Evolutionary conservation across 805 yeast species (phyloP).

Genomic region (Yamadazyma olivae): DNA sequence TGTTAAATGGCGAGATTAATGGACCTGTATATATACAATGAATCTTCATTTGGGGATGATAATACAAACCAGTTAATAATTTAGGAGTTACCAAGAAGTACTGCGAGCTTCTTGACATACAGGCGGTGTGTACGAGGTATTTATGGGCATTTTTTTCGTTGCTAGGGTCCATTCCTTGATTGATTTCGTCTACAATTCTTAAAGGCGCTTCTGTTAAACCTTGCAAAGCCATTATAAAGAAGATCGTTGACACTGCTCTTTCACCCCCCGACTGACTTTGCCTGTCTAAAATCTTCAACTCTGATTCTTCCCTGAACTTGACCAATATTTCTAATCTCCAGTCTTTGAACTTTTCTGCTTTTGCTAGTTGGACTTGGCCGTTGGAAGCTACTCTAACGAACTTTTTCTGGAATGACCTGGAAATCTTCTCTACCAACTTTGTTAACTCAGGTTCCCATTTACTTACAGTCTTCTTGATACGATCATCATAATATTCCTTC

Average conservation of each 20-base stretch:
- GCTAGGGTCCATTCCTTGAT: conserved; percentile 97
- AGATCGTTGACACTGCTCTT: conserved; percentile 90
- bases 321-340: conserved; percentile 88
- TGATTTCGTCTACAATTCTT: conserved; percentile 94
- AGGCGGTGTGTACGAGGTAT: conserved; percentile 81
- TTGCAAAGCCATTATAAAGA: conserved; percentile 87
- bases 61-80: conserved; percentile 70
- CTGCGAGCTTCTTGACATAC: conserved; percentile 65
- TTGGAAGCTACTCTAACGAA: conserved; percentile 79
- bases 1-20: conserved; percentile 18
- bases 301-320: conserved; percentile 76
- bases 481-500: conserved; percentile 24
- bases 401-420: conserved; percentile 60
- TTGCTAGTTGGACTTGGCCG: conserved; percentile 71
- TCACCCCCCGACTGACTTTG: conserved; percentile 98
- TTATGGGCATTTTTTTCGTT: conserved; percentile 87
- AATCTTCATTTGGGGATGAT: conserved; percentile 75
- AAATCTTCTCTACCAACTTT: conserved; percentile 50
- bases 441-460: conserved; percentile 66
- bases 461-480: conserved; percentile 36
- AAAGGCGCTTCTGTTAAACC: conserved; percentile 87
- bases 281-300: conserved; percentile 69
- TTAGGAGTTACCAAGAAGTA: conserved; percentile 94
- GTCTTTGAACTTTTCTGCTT: conserved; percentile 52
- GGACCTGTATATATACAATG: conserved; percentile 67